Evolutionary conservation across 495 filamentous ascomycete species (phyloP), one percentile per base, ranked within the genome.

Genomic region (Aspergillus indologenus): DNA sequence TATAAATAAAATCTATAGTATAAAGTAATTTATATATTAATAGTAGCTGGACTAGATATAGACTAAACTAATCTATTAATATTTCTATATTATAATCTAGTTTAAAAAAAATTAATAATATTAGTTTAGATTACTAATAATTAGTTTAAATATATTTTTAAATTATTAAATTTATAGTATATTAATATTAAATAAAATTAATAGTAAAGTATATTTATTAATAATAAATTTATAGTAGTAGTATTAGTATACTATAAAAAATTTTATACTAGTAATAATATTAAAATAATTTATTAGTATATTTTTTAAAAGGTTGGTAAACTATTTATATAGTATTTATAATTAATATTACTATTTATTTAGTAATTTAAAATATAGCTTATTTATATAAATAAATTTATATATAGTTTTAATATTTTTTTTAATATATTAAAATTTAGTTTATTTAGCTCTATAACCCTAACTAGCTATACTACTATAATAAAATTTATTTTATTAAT

Each of bases 191-290:
- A 51, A 22, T 21, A 51, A 21, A 23, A 22, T 51, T 24, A 23
- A 21, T 29, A 51, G 23, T 22, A 22, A 51, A 23, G 14, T 51
- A 51, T 51, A 21, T 24, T 23, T 51, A 51, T 22, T 51, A 51
- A 21, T 22, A 51, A 7, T 51, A 51, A 21, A 21, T 1, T 21
- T 5, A 22, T 21, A 21, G 5, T 22, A 22, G 14, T 22, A 51
- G 20, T 22, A 1, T 23, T 51, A 21, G 1, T 22, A 0, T 51
- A 51, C 1, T 51, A 51, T 51, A 51, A 51, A 17, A 24, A 17
- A 51, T 17, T 51, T 17, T 51, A 17, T 51, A 51, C 24, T 22
- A 22, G 24, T 51, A 51, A 51, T 23, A 21, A 51, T 51, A 51
- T 22, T 6, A 51, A 22, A 51, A 17, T 51, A 21, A 51, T 51